These are phyloP conservation scores for Trametes sp. DNA, from an alignment of 1,284 basidiomycete genomes.

Conservation along the genomic window DNA sequence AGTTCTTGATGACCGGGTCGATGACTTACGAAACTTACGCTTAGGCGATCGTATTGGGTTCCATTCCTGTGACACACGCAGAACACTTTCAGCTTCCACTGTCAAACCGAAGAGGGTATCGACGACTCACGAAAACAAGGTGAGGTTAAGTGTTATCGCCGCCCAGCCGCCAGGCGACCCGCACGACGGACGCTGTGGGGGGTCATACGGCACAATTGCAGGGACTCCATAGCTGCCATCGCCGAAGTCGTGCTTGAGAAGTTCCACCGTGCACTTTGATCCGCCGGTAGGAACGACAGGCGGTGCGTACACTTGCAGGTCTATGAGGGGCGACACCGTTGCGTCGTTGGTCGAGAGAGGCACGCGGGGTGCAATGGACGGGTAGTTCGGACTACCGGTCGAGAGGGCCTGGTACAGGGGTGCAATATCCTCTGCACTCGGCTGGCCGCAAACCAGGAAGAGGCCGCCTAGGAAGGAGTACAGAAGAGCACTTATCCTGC, in stretches of 20 bases:
- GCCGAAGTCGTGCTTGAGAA: constrained; percentile 47
- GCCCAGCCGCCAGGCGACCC: constrained; percentile 71
- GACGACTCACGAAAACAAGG: constrained; percentile 48
- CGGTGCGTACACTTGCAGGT: constrained; percentile 52
- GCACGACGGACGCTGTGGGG: constrained; percentile 63
- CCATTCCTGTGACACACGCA: constrained; percentile 11
- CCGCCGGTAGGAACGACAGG: constrained; percentile 45
- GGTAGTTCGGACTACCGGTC: constrained; percentile 18
- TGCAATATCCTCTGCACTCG: constrained; percentile 14
- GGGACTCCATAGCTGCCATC: constrained; percentile 26
- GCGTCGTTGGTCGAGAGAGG: constrained; percentile 46
- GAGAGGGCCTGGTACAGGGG: constrained; percentile 27
- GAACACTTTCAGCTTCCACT: too few relatives aligned
- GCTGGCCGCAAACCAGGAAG: constrained; percentile 1
- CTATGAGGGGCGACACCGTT: constrained; percentile 46
- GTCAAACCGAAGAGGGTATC: too few relatives aligned
- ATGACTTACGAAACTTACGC: constrained; percentile 49
- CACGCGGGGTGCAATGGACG: constrained; percentile 40
- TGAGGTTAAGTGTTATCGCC: constrained; percentile 72
- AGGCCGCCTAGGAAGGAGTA: not conserved
- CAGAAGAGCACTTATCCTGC: not conserved
- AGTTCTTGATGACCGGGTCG: not conserved
- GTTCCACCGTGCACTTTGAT: constrained; percentile 44
- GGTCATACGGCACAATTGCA: constrained; percentile 46
- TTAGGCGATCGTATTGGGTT: constrained; percentile 76